Percentiles rank a stretch among this genome's conserved stretches.
Evolutionary conservation across 2,329 filamentous ascomycete species (phyloP).

Genomic region (Shiraia bambusicola): DNA sequence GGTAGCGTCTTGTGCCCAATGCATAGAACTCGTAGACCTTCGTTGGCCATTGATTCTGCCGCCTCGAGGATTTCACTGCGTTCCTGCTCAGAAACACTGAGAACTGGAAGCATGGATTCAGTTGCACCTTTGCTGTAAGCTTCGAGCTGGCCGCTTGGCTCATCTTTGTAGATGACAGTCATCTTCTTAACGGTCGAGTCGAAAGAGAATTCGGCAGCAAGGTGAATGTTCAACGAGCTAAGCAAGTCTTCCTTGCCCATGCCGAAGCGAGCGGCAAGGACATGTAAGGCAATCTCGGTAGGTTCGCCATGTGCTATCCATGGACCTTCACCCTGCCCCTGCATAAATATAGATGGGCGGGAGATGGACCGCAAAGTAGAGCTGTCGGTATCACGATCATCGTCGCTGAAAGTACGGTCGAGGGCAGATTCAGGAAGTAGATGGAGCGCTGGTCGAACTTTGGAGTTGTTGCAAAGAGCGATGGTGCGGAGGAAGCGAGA

Average conservation of each 20-base stretch:
- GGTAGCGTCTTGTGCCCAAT: conserved; percentile 40
- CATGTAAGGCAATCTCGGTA: conserved; percentile 44
- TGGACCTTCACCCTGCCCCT: conserved; percentile 15
- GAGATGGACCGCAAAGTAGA: conserved; percentile 36
- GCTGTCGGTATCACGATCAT: conserved; percentile 35
- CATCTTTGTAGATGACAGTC: conserved; percentile 43
- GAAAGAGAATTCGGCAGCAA: conserved; percentile 43
- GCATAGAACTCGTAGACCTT: conserved; percentile 43
- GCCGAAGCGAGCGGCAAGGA: conserved; percentile 43
- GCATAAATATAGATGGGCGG: conserved; percentile 30
- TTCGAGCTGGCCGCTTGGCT: conserved; percentile 29
- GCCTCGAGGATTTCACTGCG: conserved; percentile 29
- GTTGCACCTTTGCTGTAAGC: conserved; percentile 45
- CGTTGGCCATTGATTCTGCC: conserved; percentile 42
- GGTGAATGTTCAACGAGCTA: conserved; percentile 28
- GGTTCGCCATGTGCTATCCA: conserved; percentile 43
- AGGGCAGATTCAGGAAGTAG: conserved; percentile 43
- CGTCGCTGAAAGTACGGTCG: conserved; percentile 25
- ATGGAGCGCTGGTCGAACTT: conserved; percentile 31
- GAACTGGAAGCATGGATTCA: conserved; percentile 39
- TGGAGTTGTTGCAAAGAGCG: conserved; percentile 44
- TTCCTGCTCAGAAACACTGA: conserved; percentile 34
- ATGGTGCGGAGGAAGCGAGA: conserved; percentile 40
- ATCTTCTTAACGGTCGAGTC: conserved; percentile 46
- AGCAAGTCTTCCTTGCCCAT: conserved; percentile 38